phyloP scores from a whole-genome alignment of 2,329 filamentous ascomycete genomes.

The Trichophyton verrucosum region DNA sequence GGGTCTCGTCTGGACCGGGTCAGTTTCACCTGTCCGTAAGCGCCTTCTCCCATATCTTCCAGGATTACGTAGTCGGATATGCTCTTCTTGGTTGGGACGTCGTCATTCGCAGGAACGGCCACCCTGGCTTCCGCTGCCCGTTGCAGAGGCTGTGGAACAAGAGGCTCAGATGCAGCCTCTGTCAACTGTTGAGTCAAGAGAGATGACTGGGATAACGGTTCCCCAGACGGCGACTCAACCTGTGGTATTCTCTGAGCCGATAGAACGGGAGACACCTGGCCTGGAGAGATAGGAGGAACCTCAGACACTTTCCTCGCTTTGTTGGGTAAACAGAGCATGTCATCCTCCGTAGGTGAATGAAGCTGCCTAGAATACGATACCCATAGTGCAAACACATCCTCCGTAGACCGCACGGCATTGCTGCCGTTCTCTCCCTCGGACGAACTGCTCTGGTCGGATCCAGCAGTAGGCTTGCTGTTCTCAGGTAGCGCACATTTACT shows the following conservation, averaged over 20 bases:
- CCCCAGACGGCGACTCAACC: slow-evolving; percentile 20
- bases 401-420: slow-evolving; percentile 39
- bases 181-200: slow-evolving; percentile 41
- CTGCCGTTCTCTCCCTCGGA: background rate
- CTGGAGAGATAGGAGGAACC: slow-evolving; percentile 64
- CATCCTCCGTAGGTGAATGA: slow-evolving; percentile 56
- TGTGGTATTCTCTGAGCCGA: slow-evolving; percentile 18
- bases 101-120: slow-evolving; percentile 18
- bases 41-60: slow-evolving; percentile 96
- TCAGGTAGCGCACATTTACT: slow-evolving; percentile 58
- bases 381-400: slow-evolving; percentile 91
- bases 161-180: slow-evolving; percentile 37
- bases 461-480: slow-evolving; percentile 20
- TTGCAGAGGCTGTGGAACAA: slow-evolving; percentile 31
- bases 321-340: slow-evolving; percentile 33
- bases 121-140: slow-evolving; percentile 21
- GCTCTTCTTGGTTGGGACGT: slow-evolving; percentile 53
- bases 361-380: slow-evolving; percentile 91
- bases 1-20: slow-evolving; percentile 68
- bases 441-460: slow-evolving; percentile 41
- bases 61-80: slow-evolving; percentile 86
- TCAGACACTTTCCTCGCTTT: slow-evolving; percentile 45
- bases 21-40: slow-evolving; percentile 94
- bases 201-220: slow-evolving; percentile 31
- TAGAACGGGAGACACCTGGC: slow-evolving; percentile 44